Evolutionary conservation across 305 asterid genomes (phyloP), one percentile per base, ranked within the genome.

Genomic region (Fraxinus ornus): DNA sequence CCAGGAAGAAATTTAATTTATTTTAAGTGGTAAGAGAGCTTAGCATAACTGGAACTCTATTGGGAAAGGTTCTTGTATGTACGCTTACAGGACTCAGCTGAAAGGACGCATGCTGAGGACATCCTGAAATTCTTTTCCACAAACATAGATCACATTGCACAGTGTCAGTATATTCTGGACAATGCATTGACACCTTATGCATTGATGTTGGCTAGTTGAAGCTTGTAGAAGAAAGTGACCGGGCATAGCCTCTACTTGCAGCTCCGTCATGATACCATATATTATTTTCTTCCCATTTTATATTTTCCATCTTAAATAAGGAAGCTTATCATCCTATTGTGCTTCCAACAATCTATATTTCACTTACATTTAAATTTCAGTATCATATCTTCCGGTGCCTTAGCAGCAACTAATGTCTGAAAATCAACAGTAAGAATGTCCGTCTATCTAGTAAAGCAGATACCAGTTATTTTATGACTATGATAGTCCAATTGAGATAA

Each of bases 161-260:
- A 94, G 85, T 96, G 99, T 85, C 99, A 96, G 90, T 94, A 88
- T 89, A 96, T 96, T 83, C 89, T 93, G 95, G 98, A 95, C 92
- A 92, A 94, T 87, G 98, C 98, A 78, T 86, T 94, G 94, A 94
- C 99, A 82, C 97, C 99, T 81, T 95, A 94, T 87, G 98, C 98
- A 78, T 86, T 94, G 94, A 94, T 94, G 98, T 91, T 96, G 94
- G 99, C 98, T 78, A 96, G 99, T 89, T 94, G 98, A 88, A 94
- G 99, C 94, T 90, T 94, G 92, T 89, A 93, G 94, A 96, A 94
- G 93, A 98, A 96, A 96, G 98, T 94, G 88, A 93, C 97, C 15
- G 95, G 93, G 83, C 97, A 93, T 77, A 90, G 92, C 84, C 97
- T 96, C 86, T 89, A 97, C 68, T 89, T 89, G 92, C 97, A 93